A percentile compares a stretch with the other conserved stretches of the same genome.
Evolutionary conservation across 2,329 filamentous ascomycete species (phyloP).

Genomic region (Aspergillus japonicus): DNA sequence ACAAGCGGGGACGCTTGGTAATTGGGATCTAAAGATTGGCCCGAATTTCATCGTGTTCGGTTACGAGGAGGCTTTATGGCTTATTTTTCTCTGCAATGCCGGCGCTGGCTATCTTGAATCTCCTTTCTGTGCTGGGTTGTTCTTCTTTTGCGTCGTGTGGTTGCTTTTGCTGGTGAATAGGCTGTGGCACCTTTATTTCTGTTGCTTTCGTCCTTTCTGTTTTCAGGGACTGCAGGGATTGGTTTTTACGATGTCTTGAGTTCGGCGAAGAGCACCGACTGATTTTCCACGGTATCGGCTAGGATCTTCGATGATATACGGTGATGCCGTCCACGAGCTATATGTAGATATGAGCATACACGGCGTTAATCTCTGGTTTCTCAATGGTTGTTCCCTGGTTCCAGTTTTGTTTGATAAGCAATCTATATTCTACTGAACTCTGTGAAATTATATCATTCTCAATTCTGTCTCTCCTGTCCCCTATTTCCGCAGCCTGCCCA

Average conservation of each 20-base stretch:
- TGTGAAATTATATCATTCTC: conserved; percentile 2
- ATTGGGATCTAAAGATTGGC: conserved; percentile 21
- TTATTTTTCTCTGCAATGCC: conserved; percentile 22
- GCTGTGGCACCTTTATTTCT: conserved; percentile 16
- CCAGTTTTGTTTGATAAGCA: conserved; percentile 24
- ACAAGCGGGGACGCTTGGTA: conserved; percentile 10
- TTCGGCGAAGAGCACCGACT: conserved; percentile 25
- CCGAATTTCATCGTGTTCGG: conserved; percentile 18
- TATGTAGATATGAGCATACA: conserved; percentile 45
- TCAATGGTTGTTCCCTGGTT: conserved; percentile 24
- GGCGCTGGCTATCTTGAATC: conserved; percentile 20
- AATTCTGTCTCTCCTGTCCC: background rate
- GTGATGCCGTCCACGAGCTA: conserved; percentile 33
- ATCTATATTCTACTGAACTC: conserved; percentile 22
- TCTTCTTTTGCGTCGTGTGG: background rate
- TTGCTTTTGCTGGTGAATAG: conserved; percentile 19
- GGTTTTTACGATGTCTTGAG: conserved; percentile 25
- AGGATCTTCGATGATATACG: conserved; percentile 34
- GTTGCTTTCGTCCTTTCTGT: conserved; percentile 19
- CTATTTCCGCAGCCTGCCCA: background rate
- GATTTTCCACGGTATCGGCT: conserved; percentile 22
- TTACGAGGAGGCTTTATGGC: conserved; percentile 31
- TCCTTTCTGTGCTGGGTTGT: conserved; percentile 12
- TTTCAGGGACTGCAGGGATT: conserved; percentile 28
- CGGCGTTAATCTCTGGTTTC: conserved; percentile 30